Percentiles rank a stretch among this genome's conserved stretches.
phyloP scores from a whole-genome alignment of 768 basidiomycete genomes.

The Tricholoma sp. region DNA sequence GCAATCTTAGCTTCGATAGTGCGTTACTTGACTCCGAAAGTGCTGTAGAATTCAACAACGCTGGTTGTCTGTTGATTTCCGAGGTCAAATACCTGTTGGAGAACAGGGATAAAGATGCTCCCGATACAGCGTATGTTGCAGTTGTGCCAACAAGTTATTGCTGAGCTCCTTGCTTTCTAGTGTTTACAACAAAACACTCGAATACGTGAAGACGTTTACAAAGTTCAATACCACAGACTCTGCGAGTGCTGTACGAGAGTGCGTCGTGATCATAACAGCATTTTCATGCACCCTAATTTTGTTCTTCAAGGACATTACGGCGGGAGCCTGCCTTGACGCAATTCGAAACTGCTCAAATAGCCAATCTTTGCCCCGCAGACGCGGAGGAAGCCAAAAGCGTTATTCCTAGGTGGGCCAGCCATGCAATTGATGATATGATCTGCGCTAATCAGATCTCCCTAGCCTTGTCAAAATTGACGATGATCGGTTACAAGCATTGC shows the following conservation, averaged over 20 bases:
- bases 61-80: conserved; percentile 85
- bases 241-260: conserved; percentile 86
- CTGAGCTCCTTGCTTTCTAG: conserved; percentile 30
- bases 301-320: conserved; percentile 57
- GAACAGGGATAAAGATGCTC: conserved; percentile 82
- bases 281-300: background rate
- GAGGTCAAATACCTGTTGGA: conserved; percentile 90
- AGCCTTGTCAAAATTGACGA: conserved; percentile 89
- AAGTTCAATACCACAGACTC: conserved; percentile 86
- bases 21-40: background rate
- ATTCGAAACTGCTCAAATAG: conserved; percentile 91
- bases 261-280: conserved; percentile 21
- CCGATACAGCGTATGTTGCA: conserved; percentile 70
- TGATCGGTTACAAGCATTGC: conserved; percentile 71
- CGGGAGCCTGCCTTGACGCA: conserved; percentile 78
- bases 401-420: conserved; percentile 63
- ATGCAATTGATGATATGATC: background rate
- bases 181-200: conserved; percentile 89
- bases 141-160: background rate
- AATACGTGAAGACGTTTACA: conserved; percentile 88
- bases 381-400: conserved; percentile 91
- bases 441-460: background rate
- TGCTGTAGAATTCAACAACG: conserved; percentile 78
- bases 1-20: background rate
- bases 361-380: conserved; percentile 83